phyloP scores from a whole-genome alignment of 1,284 basidiomycete genomes.

The Volvariella surrecta region DNA sequence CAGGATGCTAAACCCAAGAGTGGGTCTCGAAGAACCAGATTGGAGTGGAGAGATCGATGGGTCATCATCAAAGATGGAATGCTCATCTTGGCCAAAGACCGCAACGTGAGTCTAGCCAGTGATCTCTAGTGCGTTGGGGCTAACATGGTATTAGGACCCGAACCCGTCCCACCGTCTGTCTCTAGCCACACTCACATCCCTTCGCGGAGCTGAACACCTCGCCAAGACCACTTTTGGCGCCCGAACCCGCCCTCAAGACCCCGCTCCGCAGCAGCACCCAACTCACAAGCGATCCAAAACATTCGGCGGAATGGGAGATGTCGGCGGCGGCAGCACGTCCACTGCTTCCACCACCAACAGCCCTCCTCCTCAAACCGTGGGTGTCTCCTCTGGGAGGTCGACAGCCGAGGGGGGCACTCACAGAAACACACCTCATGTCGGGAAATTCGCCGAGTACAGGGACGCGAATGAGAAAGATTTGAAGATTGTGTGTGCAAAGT shows the following conservation, averaged over 20 bases:
- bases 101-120: slow-evolving; percentile 31
- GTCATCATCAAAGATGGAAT: slow-evolving; percentile 49
- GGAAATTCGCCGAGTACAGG: slow-evolving; percentile 13
- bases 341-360: not conserved
- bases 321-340: not conserved
- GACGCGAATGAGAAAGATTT: slow-evolving; percentile 20
- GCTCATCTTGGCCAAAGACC: slow-evolving; percentile 45
- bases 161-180: slow-evolving; percentile 34
- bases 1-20: too few species aligned
- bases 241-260: not conserved
- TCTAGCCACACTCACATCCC: slow-evolving; percentile 29
- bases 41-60: slow-evolving; percentile 60
- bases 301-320: not conserved
- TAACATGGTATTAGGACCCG: slow-evolving; percentile 25
- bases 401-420: too few species aligned
- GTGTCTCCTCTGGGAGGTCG: too few species aligned
- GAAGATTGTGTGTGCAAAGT: slow-evolving; percentile 43
- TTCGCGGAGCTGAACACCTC: slow-evolving; percentile 41
- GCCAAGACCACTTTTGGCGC: slow-evolving; percentile 7
- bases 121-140: slow-evolving; percentile 1
- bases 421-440: too few species aligned
- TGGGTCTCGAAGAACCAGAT: slow-evolving; percentile 10
- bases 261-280: too few species aligned
- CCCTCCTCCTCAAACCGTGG: too few species aligned
- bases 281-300: not conserved